These are phyloP conservation scores for Puccinia hordei DNA, from an alignment of 1,284 basidiomycete genomes.

Conservation along the genomic window DNA sequence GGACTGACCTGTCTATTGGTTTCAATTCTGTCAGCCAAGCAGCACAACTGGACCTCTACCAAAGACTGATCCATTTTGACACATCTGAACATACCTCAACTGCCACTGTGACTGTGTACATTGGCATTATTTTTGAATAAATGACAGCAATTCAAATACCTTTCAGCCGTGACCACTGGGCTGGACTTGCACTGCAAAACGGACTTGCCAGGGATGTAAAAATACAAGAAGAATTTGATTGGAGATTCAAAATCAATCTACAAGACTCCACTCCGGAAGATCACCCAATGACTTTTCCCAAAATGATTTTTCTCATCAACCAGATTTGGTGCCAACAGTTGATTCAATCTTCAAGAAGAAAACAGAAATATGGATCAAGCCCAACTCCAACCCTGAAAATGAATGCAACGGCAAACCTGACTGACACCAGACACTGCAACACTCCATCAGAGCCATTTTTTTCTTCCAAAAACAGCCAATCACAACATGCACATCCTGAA, in stretches of 20 bases:
- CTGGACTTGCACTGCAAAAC: background rate
- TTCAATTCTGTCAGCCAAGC: background rate
- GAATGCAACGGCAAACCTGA: too few relatives aligned
- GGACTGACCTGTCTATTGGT: background rate
- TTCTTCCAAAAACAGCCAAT: too few relatives aligned
- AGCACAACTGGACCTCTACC: background rate
- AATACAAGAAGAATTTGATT: background rate
- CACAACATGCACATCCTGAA: background rate
- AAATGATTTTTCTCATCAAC: background rate
- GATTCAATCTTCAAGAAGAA: too few relatives aligned
- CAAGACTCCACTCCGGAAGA: background rate
- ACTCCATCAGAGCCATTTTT: too few relatives aligned
- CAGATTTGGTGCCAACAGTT: too few relatives aligned
- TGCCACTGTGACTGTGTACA: background rate
- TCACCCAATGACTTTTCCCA: background rate
- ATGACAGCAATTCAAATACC: background rate
- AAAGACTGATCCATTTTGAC: background rate
- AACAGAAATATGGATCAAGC: too few relatives aligned
- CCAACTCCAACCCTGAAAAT: too few relatives aligned
- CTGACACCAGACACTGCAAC: background rate
- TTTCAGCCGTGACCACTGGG: background rate
- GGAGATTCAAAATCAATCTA: background rate
- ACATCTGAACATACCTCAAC: background rate
- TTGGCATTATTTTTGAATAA: background rate
- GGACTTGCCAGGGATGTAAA: background rate